Evolutionary conservation across 2,329 filamentous ascomycete species (phyloP).

Genomic region (Phoma sp.): DNA sequence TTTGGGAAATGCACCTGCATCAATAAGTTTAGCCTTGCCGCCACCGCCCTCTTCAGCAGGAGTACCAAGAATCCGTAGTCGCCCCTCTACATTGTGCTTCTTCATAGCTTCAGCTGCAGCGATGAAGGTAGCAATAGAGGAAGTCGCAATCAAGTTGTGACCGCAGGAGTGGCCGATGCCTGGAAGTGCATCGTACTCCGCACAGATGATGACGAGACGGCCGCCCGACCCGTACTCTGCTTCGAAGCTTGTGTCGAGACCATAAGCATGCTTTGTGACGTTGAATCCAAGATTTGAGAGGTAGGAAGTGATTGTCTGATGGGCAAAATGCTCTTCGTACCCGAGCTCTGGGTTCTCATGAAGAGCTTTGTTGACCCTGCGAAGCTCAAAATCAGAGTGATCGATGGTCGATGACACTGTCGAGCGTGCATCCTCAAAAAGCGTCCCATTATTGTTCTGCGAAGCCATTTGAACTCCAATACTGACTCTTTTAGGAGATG

Average conservation of each 20-base stretch:
- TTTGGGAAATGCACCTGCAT: conserved; percentile 52
- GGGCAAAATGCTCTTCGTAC: conserved; percentile 59
- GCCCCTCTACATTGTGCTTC: conserved; percentile 53
- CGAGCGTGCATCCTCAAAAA: not conserved
- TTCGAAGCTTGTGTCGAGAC: conserved; percentile 46
- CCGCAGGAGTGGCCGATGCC: conserved; percentile 63
- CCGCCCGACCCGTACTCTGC: conserved; percentile 38
- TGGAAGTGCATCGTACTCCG: conserved; percentile 60
- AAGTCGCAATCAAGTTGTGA: conserved; percentile 62
- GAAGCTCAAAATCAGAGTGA: conserved; percentile 9
- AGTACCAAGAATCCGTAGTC: conserved; percentile 59
- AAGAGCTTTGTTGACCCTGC: conserved; percentile 56
- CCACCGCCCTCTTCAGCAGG: conserved; percentile 63
- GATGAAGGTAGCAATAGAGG: conserved; percentile 57
- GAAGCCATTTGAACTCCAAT: not conserved
- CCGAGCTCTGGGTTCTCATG: conserved; percentile 60
- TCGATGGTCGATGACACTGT: conserved; percentile 21
- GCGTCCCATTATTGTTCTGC: not conserved
- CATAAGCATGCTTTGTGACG: conserved; percentile 44
- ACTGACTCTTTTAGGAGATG: not conserved
- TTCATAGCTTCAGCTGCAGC: conserved; percentile 57
- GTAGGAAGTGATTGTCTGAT: conserved; percentile 45
- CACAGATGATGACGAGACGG: conserved; percentile 55
- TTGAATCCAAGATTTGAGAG: conserved; percentile 22
- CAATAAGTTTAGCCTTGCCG: conserved; percentile 59